phyloP scores from a whole-genome alignment of 805 yeast genomes.

The Ogataea ramenticola region DNA sequence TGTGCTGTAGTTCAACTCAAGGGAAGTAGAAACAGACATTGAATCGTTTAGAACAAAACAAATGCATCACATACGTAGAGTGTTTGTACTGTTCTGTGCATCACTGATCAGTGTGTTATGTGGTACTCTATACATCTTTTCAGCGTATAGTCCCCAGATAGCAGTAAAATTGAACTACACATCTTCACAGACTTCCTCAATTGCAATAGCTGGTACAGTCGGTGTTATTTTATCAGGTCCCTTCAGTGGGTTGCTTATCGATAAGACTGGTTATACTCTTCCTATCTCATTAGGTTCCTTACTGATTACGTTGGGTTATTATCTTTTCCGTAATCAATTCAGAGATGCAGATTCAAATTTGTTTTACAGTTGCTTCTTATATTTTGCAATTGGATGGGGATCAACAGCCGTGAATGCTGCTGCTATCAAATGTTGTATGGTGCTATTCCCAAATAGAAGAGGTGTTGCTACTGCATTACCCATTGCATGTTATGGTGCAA shows the following conservation, averaged over 20 bases:
- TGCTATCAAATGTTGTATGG: conserved; percentile 66
- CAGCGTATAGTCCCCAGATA: conserved; percentile 74
- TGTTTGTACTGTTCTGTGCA: conserved; percentile 12
- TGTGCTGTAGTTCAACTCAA: too few relatives aligned
- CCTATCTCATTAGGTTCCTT: conserved; percentile 46
- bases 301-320: conserved; percentile 47
- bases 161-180: conserved; percentile 49
- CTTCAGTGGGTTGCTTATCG: conserved; percentile 58
- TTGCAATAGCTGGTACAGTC: conserved; percentile 62
- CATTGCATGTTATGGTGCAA: conserved; percentile 65
- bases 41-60: too few relatives aligned
- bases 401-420: conserved; percentile 60
- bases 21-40: too few relatives aligned
- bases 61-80: conserved; percentile 5
- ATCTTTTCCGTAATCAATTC: conserved; percentile 45
- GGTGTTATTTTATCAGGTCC: conserved; percentile 65
- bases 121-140: conserved; percentile 71
- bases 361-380: conserved; percentile 34
- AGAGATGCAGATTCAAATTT: conserved; percentile 32
- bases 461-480: conserved; percentile 77
- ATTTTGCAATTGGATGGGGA: conserved; percentile 58
- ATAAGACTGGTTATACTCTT: conserved; percentile 48
- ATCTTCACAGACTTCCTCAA: conserved; percentile 54
- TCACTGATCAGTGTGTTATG: conserved; percentile 34
- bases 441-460: conserved; percentile 55